These are phyloP conservation scores for Syncephalastrum contaminatum DNA, from an alignment of 371 early-diverging fungal species.

Conservation along the genomic window DNA sequence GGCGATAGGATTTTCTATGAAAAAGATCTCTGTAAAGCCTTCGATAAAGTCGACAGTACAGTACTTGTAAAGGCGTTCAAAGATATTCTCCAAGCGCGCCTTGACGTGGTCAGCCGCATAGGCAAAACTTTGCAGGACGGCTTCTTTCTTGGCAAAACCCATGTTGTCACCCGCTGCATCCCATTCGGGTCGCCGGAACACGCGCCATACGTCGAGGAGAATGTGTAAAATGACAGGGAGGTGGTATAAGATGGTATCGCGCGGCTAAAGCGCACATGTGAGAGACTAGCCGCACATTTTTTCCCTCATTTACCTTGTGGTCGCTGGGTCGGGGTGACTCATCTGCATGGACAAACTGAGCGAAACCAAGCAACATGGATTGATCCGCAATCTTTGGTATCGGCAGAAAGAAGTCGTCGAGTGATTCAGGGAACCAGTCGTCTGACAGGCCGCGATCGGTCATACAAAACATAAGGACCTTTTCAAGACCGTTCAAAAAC, in stretches of 20 bases:
- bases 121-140: slow-evolving; percentile 45
- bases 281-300: not conserved
- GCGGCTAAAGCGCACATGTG: slow-evolving; percentile 23
- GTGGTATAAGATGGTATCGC: slow-evolving; percentile 51
- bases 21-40: slow-evolving; percentile 61
- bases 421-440: slow-evolving; percentile 32
- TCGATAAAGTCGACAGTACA: slow-evolving; percentile 63
- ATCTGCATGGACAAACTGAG: slow-evolving; percentile 28
- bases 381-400: slow-evolving; percentile 24
- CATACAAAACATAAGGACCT: slow-evolving; percentile 62
- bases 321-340: slow-evolving; percentile 21
- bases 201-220: slow-evolving; percentile 52
- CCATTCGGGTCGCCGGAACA: slow-evolving; percentile 44
- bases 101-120: slow-evolving; percentile 50
- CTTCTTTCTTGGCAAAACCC: slow-evolving; percentile 39
- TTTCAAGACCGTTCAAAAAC: slow-evolving; percentile 65
- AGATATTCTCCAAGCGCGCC: slow-evolving; percentile 48
- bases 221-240: slow-evolving; percentile 55
- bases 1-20: slow-evolving; percentile 56
- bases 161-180: slow-evolving; percentile 15
- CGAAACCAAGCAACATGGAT: slow-evolving; percentile 29
- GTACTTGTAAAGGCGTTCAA: slow-evolving; percentile 59
- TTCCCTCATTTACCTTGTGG: slow-evolving; percentile 21
- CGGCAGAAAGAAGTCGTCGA: slow-evolving; percentile 3
- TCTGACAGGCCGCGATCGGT: slow-evolving; percentile 41